Evolutionary conservation across 2,329 filamentous ascomycete species (phyloP).

Genomic region (Dryadomyces quercivorus): DNA sequence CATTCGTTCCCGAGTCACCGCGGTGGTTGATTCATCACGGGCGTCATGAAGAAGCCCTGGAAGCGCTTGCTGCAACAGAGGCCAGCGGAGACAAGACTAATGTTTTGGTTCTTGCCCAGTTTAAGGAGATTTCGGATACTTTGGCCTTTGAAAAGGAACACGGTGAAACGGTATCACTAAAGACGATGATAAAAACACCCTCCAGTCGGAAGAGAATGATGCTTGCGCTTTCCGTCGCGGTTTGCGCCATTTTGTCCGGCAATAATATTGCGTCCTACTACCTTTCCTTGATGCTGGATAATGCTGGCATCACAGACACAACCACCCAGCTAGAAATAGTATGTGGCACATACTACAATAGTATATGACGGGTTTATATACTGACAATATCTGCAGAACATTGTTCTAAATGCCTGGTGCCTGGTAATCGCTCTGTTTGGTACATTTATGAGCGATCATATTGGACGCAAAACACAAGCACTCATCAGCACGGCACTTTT

Average conservation of each 20-base stretch:
- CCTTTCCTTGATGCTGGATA: slow-evolving; percentile 28
- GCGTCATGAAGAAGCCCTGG: slow-evolving; percentile 16
- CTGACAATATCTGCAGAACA: slow-evolving; percentile 19
- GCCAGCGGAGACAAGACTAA: neutral
- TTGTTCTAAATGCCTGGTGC: slow-evolving; percentile 39
- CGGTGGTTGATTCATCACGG: slow-evolving; percentile 32
- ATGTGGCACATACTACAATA: too few species aligned
- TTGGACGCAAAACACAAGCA: neutral
- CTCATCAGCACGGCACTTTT: slow-evolving; percentile 8
- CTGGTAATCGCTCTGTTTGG: slow-evolving; percentile 28
- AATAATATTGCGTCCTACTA: slow-evolving; percentile 17
- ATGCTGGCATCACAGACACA: slow-evolving; percentile 30
- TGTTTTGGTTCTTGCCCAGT: too few species aligned
- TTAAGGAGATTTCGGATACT: too few species aligned
- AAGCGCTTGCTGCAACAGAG: neutral
- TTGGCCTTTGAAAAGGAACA: too few species aligned
- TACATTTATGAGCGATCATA: slow-evolving; percentile 15
- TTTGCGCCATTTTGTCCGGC: too few species aligned
- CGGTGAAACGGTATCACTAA: too few species aligned
- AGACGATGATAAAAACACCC: too few species aligned
- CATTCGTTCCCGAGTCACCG: slow-evolving; percentile 28
- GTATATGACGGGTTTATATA: too few species aligned
- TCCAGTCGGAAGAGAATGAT: too few species aligned
- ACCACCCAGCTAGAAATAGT: slow-evolving; percentile 28
- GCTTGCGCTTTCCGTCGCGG: too few species aligned